Evolutionary conservation across 176 grass and related monocot species (phyloP).

Genomic region (Sorghum bicolor): DNA sequence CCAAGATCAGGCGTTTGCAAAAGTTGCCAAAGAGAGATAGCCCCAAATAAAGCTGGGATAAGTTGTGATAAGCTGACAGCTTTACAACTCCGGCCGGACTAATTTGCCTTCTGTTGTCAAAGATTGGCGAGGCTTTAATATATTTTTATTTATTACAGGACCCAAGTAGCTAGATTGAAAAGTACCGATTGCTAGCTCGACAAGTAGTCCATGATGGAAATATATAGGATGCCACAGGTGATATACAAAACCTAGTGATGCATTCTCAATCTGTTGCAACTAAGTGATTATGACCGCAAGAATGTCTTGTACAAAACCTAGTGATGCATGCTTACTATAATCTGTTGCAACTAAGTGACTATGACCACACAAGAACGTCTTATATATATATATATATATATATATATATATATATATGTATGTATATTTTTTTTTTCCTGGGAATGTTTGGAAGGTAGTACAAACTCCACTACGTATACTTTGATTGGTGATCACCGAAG

Average conservation of each 20-base stretch:
- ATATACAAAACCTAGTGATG: not conserved
- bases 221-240: not conserved
- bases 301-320: not conserved
- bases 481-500: not conserved
- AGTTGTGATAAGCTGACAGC: not conserved
- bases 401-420: too few species aligned
- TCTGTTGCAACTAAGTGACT: too few species aligned
- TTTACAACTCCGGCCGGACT: not conserved
- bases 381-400: too few species aligned
- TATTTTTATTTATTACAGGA: not conserved
- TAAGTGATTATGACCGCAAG: not conserved
- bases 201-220: not conserved
- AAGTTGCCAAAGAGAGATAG: not conserved
- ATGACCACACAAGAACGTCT: too few species aligned
- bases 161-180: not conserved
- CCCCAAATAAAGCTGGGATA: not conserved
- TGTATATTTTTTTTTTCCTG: too few species aligned
- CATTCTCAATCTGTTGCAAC: not conserved
- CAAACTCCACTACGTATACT: not conserved
- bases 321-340: too few species aligned
- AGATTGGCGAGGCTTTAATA: not conserved
- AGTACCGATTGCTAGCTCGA: not conserved
- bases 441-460: not conserved
- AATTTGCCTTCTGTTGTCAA: not conserved
- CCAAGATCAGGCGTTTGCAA: constrained; percentile 9